Conservation (phyloP, 2,329 filamentous ascomycete genomes). For the Alternaria sp. region DNA sequence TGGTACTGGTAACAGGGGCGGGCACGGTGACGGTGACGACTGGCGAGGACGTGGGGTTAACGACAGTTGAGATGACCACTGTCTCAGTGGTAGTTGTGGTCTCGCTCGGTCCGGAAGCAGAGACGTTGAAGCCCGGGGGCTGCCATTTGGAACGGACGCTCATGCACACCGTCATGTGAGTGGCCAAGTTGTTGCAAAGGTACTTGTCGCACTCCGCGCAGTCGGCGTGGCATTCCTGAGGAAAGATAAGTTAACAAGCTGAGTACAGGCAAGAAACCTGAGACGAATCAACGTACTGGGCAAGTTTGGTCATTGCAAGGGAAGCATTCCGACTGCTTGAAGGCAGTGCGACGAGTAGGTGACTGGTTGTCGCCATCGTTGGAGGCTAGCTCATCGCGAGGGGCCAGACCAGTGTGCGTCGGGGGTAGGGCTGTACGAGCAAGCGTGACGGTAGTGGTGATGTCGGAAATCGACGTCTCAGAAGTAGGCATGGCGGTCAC, state of each 20-base stretch:
- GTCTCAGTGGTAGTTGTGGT: neutral
- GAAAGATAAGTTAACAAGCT: neutral
- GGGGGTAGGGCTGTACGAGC: neutral
- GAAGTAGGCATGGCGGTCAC: neutral
- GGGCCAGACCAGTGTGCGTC: neutral
- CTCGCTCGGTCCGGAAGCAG: neutral
- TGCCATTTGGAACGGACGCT: slow-evolving; percentile 2
- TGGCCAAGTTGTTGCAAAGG: neutral
- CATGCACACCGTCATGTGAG: slow-evolving; percentile 3
- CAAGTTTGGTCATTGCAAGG: neutral
- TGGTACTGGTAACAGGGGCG: neutral
- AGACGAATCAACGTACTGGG: neutral
- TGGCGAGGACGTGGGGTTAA: neutral
- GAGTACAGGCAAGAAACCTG: neutral
- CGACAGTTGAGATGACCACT: neutral
- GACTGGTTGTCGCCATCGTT: neutral
- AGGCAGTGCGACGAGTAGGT: neutral
- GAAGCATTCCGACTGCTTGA: neutral
- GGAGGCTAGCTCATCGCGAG: neutral
- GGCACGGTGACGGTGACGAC: neutral
- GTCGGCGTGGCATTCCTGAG: slow-evolving; percentile 3
- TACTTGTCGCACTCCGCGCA: slow-evolving; percentile 2
- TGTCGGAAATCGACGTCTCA: neutral
- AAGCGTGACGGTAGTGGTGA: neutral
- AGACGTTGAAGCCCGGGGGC: neutral